Conservation (phyloP, 2,329 filamentous ascomycete species). For the Trichoderma koningiopsis region DNA sequence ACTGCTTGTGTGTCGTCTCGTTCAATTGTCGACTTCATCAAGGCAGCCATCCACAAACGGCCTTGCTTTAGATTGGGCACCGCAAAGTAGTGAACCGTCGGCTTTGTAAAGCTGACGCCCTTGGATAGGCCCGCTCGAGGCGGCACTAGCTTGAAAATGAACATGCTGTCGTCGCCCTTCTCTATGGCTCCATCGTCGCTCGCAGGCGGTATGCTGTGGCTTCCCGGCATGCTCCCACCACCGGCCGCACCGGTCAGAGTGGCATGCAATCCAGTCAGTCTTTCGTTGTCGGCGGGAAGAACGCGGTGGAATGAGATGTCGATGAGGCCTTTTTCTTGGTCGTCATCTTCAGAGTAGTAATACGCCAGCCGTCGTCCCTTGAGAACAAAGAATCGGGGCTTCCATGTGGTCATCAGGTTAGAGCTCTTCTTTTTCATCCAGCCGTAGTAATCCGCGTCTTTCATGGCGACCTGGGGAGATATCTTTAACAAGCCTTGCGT, state of each 20-base stretch:
- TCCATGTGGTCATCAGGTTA: conserved; percentile 96
- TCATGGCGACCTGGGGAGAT: conserved; percentile 78
- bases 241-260: conserved; percentile 82
- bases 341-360: conserved; percentile 92
- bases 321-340: conserved; percentile 91
- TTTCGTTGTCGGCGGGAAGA: conserved; percentile 89
- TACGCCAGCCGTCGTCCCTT: conserved; percentile 90
- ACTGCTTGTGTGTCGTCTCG: conserved; percentile 79
- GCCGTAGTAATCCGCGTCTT: conserved; percentile 86
- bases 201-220: conserved; percentile 55
- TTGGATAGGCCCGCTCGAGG: conserved; percentile 84
- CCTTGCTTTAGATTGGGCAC: conserved; percentile 88
- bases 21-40: conserved; percentile 99
- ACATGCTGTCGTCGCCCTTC: conserved; percentile 71
- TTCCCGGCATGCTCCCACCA: conserved; percentile 47
- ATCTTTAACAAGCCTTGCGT: conserved; percentile 82
- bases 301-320: conserved; percentile 98
- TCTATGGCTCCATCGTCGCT: conserved; percentile 44
- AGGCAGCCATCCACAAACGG: conserved; percentile 93
- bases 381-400: conserved; percentile 91
- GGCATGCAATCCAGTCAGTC: conserved; percentile 86
- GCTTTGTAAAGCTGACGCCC: conserved; percentile 96
- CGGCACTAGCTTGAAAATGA: conserved; percentile 97
- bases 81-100: conserved; percentile 95
- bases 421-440: conserved; percentile 99